These are phyloP conservation scores for Fragilariopsis cylindrus DNA, from an alignment of 108 stramenopile species.

Conservation along the genomic window DNA sequence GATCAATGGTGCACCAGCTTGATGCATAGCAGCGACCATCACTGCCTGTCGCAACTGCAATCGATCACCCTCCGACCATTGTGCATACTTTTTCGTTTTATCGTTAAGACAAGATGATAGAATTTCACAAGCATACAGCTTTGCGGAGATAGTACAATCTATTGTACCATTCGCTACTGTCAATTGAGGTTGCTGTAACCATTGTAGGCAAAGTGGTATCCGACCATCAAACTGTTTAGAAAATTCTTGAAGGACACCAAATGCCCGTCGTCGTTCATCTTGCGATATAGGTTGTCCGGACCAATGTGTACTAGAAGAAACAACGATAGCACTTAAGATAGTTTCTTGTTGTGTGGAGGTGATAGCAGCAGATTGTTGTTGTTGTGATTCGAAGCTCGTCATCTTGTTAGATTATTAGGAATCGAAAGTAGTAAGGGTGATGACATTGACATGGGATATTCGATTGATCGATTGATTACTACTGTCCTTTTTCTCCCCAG, in stretches of 20 bases:
- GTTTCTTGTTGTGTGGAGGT: constrained; percentile 47
- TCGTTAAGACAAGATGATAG: constrained; percentile 51
- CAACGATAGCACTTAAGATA: constrained; percentile 71
- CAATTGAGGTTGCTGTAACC: constrained; percentile 44
- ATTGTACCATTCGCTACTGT: constrained; percentile 27
- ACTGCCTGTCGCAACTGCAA: constrained; percentile 58
- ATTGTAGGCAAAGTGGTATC: constrained; percentile 49
- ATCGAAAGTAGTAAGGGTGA: no score
- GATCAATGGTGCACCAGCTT: constrained; percentile 25
- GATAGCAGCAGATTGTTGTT: not conserved
- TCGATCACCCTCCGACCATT: constrained; percentile 64
- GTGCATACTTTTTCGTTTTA: constrained; percentile 50
- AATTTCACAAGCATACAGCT: constrained; percentile 78
- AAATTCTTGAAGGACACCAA: constrained; percentile 71
- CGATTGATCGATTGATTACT: no score
- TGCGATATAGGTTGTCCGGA: constrained; percentile 38
- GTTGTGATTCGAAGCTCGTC: not conserved
- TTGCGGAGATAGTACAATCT: constrained; percentile 68
- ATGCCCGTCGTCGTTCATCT: constrained; percentile 65
- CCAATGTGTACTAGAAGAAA: constrained; percentile 62
- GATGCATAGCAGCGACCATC: constrained; percentile 54
- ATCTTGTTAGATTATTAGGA: no score
- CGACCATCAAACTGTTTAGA: constrained; percentile 64
- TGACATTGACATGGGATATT: no score
- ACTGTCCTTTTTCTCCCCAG: no score